phyloP scores from a whole-genome alignment of 371 early-diverging fungal species.

The Rhizopus stolonifer region DNA sequence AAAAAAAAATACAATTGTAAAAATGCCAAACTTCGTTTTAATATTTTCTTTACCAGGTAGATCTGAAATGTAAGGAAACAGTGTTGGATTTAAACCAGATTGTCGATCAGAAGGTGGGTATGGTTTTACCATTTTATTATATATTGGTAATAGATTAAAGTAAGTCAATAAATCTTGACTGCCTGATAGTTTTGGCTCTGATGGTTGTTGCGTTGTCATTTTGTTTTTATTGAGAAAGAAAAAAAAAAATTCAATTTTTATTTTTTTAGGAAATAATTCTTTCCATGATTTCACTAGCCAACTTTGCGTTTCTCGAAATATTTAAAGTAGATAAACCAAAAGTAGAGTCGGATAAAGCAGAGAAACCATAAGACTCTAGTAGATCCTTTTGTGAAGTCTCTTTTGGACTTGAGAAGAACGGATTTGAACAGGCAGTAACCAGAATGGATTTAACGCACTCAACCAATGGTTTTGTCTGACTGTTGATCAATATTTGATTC shows the following conservation, averaged over 20 bases:
- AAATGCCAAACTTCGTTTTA: too few relatives aligned
- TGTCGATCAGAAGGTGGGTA: conserved; percentile 44
- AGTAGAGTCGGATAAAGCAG: conserved; percentile 23
- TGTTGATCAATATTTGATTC: conserved; percentile 66
- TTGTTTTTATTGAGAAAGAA: neutral
- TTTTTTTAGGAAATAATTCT: conserved; percentile 42
- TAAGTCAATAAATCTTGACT: conserved; percentile 58
- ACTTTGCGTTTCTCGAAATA: conserved; percentile 34
- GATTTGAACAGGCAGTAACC: conserved; percentile 67
- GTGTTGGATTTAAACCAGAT: conserved; percentile 42
- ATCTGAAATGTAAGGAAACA: conserved; percentile 51
- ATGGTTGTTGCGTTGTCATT: neutral
- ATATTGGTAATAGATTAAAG: conserved; percentile 56
- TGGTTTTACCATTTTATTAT: conserved; percentile 57
- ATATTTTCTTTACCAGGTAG: conserved; percentile 51
- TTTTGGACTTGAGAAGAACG: conserved; percentile 36
- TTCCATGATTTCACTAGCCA: conserved; percentile 55
- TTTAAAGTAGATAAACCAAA: conserved; percentile 31
- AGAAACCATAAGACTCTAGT: conserved; percentile 48
- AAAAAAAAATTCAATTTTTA: neutral
- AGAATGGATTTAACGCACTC: conserved; percentile 72
- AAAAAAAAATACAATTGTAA: too few relatives aligned
- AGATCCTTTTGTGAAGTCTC: conserved; percentile 36
- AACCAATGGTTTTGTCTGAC: conserved; percentile 63
- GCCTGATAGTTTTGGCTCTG: conserved; percentile 31